Conservation (phyloP, 768 basidiomycete species). For the Tulasnella sp. region DNA sequence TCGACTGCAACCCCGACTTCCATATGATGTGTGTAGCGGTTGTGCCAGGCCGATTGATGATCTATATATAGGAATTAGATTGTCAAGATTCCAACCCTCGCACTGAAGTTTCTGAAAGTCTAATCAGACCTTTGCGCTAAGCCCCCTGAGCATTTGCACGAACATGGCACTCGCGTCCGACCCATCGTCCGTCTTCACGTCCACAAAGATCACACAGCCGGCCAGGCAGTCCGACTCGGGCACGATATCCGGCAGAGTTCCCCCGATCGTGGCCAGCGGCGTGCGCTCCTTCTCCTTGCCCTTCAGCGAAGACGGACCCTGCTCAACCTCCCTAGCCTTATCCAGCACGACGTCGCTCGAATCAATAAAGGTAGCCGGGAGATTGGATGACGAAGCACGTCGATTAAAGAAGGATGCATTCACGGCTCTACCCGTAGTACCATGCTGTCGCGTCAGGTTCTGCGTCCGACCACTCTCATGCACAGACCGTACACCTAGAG, state of each 20-base stretch:
- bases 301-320: constrained; percentile 29
- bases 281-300: constrained; percentile 16
- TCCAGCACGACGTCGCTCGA: neutral
- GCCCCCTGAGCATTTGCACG: constrained; percentile 63
- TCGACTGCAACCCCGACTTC: constrained; percentile 71
- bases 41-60: constrained; percentile 53
- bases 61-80: constrained; percentile 35
- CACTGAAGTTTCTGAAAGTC: neutral
- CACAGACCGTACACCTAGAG: constrained; percentile 9
- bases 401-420: constrained; percentile 29
- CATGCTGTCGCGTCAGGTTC: constrained; percentile 25
- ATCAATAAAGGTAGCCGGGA: constrained; percentile 18
- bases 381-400: constrained; percentile 21
- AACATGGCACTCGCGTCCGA: constrained; percentile 75
- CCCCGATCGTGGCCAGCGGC: neutral
- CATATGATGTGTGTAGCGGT: constrained; percentile 76
- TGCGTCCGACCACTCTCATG: constrained; percentile 10
- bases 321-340: constrained; percentile 18
- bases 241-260: neutral
- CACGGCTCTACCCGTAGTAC: constrained; percentile 37
- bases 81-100: neutral
- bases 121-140: constrained; percentile 64
- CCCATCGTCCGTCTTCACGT: constrained; percentile 61
- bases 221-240: constrained; percentile 32
- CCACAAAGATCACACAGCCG: constrained; percentile 72